phyloP scores from a whole-genome alignment of 2,329 filamentous ascomycete species.

The Nothopassalora personata region DNA sequence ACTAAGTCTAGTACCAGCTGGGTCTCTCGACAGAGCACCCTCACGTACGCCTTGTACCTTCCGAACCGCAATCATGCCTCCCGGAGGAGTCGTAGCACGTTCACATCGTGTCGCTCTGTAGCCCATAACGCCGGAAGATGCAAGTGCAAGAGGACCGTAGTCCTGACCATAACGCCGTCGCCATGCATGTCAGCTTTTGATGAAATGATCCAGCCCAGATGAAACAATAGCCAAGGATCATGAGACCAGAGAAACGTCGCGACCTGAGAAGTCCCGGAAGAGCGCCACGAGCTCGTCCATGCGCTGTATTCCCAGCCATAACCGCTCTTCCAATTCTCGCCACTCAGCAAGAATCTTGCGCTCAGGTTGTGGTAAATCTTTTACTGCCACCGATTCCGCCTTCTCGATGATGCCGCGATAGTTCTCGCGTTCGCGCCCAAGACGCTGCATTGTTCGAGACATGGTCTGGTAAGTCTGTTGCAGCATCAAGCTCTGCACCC shows the following conservation, averaged over 20 bases:
- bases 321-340: conserved; percentile 59
- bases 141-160: conserved; percentile 1
- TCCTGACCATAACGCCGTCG: conserved; percentile 4
- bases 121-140: background rate
- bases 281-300: conserved; percentile 70
- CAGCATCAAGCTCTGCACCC: conserved; percentile 63
- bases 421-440: conserved; percentile 67
- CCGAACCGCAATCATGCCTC: background rate
- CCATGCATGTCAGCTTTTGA: conserved; percentile 2
- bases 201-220: background rate
- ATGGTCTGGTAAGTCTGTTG: conserved; percentile 87
- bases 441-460: conserved; percentile 74
- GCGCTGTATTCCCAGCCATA: conserved; percentile 72
- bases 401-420: conserved; percentile 71
- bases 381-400: conserved; percentile 78
- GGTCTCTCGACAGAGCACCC: background rate
- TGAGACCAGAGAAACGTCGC: conserved; percentile 22
- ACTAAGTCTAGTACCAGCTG: background rate
- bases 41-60: background rate
- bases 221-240: background rate
- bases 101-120: background rate
- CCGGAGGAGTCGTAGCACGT: conserved; percentile 4
- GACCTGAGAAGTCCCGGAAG: conserved; percentile 58
- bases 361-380: conserved; percentile 70
- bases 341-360: conserved; percentile 62